These are phyloP conservation scores for Millerago galiae DNA, from an alignment of 805 yeast species.

Conservation along the genomic window DNA sequence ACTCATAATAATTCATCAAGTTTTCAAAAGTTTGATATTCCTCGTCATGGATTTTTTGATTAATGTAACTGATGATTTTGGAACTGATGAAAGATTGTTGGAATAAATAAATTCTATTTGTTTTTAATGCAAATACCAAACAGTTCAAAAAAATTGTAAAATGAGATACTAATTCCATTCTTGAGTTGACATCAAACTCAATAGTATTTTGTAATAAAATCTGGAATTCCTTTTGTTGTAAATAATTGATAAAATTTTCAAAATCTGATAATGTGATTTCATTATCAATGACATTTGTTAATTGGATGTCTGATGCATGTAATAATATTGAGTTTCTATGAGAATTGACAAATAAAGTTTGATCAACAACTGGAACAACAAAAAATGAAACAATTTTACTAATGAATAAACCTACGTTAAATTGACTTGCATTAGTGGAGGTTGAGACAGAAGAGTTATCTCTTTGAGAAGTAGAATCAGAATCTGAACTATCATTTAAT, in stretches of 20 bases:
- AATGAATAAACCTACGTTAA: conserved; percentile 6
- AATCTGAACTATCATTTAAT: not conserved
- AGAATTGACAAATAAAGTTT: conserved; percentile 7
- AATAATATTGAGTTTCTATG: conserved; percentile 7
- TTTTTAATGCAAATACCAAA: conserved; percentile 5
- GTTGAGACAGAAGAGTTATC: not conserved
- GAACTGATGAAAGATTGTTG: conserved; percentile 1
- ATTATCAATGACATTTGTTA: conserved; percentile 2
- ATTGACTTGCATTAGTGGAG: not conserved
- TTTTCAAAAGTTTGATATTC: conserved; percentile 13
- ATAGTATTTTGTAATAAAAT: no score
- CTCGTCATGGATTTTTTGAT: conserved; percentile 5
- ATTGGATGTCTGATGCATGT: not conserved
- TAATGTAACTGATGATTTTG: conserved; percentile 1
- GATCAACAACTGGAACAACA: not conserved
- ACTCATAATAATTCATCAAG: conserved; percentile 17
- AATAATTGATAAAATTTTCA: conserved; percentile 3
- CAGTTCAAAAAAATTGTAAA: conserved; percentile 8
- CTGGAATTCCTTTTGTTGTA: conserved; percentile 6
- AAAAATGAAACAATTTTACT: conserved; percentile 8
- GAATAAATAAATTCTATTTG: conserved; percentile 7
- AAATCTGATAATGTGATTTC: conserved; percentile 7
- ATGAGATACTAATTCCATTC: not conserved
- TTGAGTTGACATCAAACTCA: not conserved
- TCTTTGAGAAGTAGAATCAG: not conserved